Evolutionary conservation across 176 grass and related monocot genomes (phyloP), one percentile per base, ranked within the genome.

Genomic region (Oryza glaberrima): DNA sequence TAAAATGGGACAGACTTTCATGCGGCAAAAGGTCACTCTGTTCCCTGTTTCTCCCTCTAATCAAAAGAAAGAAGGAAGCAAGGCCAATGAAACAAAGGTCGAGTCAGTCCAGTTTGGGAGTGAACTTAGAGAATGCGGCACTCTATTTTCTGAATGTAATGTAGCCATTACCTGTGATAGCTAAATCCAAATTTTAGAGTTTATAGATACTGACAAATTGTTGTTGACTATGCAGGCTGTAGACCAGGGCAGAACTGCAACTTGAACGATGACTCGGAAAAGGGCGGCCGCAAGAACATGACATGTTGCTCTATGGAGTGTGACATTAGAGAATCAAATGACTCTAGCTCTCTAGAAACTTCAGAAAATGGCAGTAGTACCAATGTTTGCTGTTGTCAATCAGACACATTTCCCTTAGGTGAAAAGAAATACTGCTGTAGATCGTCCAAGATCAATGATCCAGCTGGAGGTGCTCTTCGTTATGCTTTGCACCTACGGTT

Each of bases 401-500:
- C 52, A 68, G 84, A 91, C 41, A 60, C 76, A 66, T 67, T 45
- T 76, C 35, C 32, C 7, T 79, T 79, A 16, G 51, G 38, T 38
- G 75, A 78, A 75, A 89, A 72, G 61, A 92, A 86, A 63, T 81
- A 76, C 81, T 82, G 83, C 69, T 48, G 81, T 64, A 86, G 70
- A 82, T 69, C 88, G 76, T 84, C 80, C 43, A 95, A 90, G 83
- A 77, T 88, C 86, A 92, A 95, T 86, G 83, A 90, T 86, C 86
- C 85, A 72, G 35, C 88, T 84, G 86, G 82, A 70, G 78, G 91
- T 43, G 91, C 86, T 69, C 90, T 99, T 67, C 94, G 96, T 44
- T 99, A 99, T 86, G 96, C 96, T 77, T 87, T 99, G 84, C 96
- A 99, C 25, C 86, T 99, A 30, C 93, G 96, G 9, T 99, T 99